Percentiles rank a stretch among this genome's conserved stretches.
These are phyloP conservation scores for Cutaneotrichosporon dermatis DNA, from an alignment of 1,284 basidiomycete species.

Conservation along the genomic window DNA sequence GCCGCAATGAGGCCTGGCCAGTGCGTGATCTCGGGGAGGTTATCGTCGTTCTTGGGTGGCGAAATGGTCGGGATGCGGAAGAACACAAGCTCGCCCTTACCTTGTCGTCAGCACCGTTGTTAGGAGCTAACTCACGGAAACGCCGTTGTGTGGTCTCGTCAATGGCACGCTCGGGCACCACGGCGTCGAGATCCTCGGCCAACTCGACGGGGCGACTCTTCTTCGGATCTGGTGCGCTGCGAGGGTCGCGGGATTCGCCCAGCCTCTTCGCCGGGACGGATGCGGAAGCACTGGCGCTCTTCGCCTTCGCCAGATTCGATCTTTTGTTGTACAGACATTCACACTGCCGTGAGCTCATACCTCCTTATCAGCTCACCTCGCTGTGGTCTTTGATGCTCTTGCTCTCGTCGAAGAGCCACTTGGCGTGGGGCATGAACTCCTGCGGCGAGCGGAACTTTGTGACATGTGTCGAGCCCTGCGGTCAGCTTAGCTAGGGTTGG, in stretches of 20 bases:
- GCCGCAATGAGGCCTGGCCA: constrained; percentile 39
- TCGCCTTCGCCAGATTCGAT: neutral
- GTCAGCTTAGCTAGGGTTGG: neutral
- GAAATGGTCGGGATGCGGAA: constrained; percentile 29
- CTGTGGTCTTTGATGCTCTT: constrained; percentile 29
- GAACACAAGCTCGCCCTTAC: constrained; percentile 41
- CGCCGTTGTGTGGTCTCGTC: constrained; percentile 17
- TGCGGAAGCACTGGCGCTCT: constrained; percentile 3
- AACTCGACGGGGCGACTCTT: neutral
- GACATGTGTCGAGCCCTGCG: constrained; percentile 26
- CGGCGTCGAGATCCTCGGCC: neutral
- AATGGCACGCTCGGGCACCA: constrained; percentile 13
- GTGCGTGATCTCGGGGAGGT: constrained; percentile 32
- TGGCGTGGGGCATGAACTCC: constrained; percentile 35
- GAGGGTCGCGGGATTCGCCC: neutral
- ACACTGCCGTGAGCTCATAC: constrained; percentile 24
- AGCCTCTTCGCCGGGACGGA: no score
- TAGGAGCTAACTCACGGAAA: constrained; percentile 6
- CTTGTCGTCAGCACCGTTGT: constrained; percentile 9
- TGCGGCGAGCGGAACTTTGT: constrained; percentile 23
- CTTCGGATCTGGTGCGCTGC: neutral
- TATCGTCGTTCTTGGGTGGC: constrained; percentile 14
- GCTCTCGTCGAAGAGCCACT: constrained; percentile 35
- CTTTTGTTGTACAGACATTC: constrained; percentile 31
- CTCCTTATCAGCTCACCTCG: constrained; percentile 9